Conservation (phyloP, 768 basidiomycete species). For the Mycena haematopus region DNA sequence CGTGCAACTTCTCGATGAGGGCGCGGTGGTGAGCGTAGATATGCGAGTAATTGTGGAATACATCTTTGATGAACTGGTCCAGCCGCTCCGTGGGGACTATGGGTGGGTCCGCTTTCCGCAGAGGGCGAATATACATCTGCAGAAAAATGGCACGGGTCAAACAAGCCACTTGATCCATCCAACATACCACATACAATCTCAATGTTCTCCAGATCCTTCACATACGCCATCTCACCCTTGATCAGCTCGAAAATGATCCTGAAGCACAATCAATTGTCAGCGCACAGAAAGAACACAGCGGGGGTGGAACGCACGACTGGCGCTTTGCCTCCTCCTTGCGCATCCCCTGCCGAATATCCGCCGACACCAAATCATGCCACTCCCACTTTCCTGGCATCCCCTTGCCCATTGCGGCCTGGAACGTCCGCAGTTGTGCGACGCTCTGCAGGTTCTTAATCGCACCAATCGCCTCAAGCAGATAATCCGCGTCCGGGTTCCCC, state of each 20-base stretch:
- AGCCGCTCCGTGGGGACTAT: slow-evolving; percentile 77
- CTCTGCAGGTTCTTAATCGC: slow-evolving; percentile 84
- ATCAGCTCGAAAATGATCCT: slow-evolving; percentile 95
- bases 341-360: slow-evolving; percentile 65
- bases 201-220: slow-evolving; percentile 89
- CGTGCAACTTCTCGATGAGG: slow-evolving; percentile 81
- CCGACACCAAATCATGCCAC: slow-evolving; percentile 87
- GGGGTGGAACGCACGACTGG: slow-evolving; percentile 70
- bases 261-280: slow-evolving; percentile 8
- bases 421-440: slow-evolving; percentile 84
- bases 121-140: slow-evolving; percentile 83
- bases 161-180: background rate
- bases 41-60: slow-evolving; percentile 87
- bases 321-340: slow-evolving; percentile 81
- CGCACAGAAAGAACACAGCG: background rate
- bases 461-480: slow-evolving; percentile 80
- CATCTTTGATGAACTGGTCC: slow-evolving; percentile 80
- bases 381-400: slow-evolving; percentile 84
- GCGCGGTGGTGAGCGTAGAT: slow-evolving; percentile 76
- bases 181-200: slow-evolving; percentile 58
- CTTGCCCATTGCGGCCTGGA: slow-evolving; percentile 88
- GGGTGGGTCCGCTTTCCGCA: slow-evolving; percentile 75
- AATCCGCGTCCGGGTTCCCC: slow-evolving; percentile 84
- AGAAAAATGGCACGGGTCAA: slow-evolving; percentile 9
- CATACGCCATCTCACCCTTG: slow-evolving; percentile 95